Evolutionary conservation across 345 rosid species (phyloP).

Genomic region (Erucastrum elatum): DNA sequence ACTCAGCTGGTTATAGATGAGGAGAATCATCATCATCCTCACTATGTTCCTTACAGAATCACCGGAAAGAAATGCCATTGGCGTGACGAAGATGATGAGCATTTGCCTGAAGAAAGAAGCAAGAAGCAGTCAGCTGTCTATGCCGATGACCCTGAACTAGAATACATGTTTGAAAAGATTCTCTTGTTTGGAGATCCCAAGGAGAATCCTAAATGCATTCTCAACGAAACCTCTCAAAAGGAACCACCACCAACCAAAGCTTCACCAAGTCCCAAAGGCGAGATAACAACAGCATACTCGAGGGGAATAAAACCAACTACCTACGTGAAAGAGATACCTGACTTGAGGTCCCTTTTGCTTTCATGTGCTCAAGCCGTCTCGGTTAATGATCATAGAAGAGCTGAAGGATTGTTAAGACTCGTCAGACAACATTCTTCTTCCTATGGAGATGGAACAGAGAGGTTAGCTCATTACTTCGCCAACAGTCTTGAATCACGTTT

Average conservation of each 20-base stretch:
- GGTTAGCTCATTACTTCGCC: constrained; percentile 78
- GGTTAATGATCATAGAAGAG: constrained; percentile 54
- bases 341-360: constrained; percentile 66
- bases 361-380: constrained; percentile 83
- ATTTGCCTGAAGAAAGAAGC: constrained; percentile 55
- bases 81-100: constrained; percentile 48
- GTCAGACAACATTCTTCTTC: constrained; percentile 71
- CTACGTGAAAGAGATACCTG: constrained; percentile 52
- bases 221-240: constrained; percentile 16
- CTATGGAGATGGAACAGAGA: constrained; percentile 70
- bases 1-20: constrained; percentile 46
- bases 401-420: constrained; percentile 60
- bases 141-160: constrained; percentile 47
- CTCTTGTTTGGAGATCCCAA: constrained; percentile 35
- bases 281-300: background rate
- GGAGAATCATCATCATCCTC: constrained; percentile 15
- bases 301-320: constrained; percentile 38
- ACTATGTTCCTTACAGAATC: constrained; percentile 33
- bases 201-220: constrained; percentile 37
- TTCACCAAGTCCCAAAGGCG: constrained; percentile 16
- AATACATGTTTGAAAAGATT: constrained; percentile 67
- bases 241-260: background rate
- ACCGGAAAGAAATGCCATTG: constrained; percentile 53
- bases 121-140: constrained; percentile 55
- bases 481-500: constrained; percentile 78